phyloP scores from a whole-genome alignment of 352 stramenopile species.

The Phytophthora tubulina region DNA sequence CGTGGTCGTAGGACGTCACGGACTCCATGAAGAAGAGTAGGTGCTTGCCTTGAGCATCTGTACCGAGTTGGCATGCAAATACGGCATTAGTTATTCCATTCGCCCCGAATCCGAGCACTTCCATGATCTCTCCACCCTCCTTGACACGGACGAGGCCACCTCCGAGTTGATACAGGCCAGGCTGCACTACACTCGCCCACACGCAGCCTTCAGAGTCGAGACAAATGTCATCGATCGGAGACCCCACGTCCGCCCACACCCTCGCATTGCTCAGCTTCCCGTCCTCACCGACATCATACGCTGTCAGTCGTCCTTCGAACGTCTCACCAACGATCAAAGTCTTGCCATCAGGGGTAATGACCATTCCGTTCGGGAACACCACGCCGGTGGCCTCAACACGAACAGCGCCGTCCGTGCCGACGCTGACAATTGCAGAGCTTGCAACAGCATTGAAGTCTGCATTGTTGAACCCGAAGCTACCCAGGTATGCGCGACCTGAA shows the following conservation, averaged over 20 bases:
- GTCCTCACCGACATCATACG: constrained; percentile 58
- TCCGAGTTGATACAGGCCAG: constrained; percentile 50
- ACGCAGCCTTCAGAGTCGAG: constrained; percentile 70
- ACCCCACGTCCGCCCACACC: constrained; percentile 57
- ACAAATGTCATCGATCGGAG: constrained; percentile 60
- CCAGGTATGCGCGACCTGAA: constrained; percentile 51
- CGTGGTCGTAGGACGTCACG: constrained; percentile 42
- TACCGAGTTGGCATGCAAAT: constrained; percentile 65
- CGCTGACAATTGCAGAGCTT: constrained; percentile 60
- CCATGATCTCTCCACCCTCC: constrained; percentile 57
- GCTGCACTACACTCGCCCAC: constrained; percentile 56
- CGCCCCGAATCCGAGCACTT: constrained; percentile 56
- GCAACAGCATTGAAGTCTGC: constrained; percentile 29
- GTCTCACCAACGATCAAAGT: constrained; percentile 74
- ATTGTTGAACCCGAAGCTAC: constrained; percentile 67
- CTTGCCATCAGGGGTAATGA: constrained; percentile 72
- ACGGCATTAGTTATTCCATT: constrained; percentile 57
- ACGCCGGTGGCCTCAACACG: constrained; percentile 57
- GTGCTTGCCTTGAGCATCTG: constrained; percentile 53
- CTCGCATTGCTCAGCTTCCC: constrained; percentile 55
- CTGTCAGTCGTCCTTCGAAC: constrained; percentile 52
- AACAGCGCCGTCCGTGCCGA: constrained; percentile 49
- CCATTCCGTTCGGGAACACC: constrained; percentile 71
- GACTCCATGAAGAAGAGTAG: constrained; percentile 64
- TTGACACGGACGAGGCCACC: constrained; percentile 57